phyloP scores from a whole-genome alignment of 306 rosid species.

The Notholithocarpus densiflorus region DNA sequence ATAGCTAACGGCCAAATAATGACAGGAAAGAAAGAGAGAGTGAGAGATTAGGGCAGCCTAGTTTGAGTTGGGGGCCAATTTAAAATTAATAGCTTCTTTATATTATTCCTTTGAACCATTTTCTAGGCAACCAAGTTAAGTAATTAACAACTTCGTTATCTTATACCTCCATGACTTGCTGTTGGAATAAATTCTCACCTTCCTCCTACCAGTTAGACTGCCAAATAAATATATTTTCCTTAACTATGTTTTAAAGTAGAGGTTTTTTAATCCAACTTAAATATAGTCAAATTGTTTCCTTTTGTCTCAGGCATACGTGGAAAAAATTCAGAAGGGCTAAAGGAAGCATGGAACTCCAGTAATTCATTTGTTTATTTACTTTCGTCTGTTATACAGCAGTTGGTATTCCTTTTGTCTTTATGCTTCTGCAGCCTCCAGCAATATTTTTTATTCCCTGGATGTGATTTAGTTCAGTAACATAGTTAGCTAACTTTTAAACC shows the following conservation, averaged over 20 bases:
- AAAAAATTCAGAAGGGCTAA: slow-evolving; percentile 63
- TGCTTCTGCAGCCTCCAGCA: slow-evolving; percentile 19
- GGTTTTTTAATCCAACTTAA: neutral
- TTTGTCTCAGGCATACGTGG: slow-evolving; percentile 76
- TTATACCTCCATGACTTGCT: neutral
- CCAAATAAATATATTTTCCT: neutral
- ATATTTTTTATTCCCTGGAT: neutral
- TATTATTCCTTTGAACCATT: neutral
- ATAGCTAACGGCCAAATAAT: neutral
- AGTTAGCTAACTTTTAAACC: slow-evolving; percentile 16
- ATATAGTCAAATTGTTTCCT: neutral
- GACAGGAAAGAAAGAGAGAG: neutral
- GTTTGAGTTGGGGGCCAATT: neutral
- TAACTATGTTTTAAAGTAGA: neutral
- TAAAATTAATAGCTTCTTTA: neutral
- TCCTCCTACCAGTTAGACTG: neutral
- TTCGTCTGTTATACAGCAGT: slow-evolving; percentile 11
- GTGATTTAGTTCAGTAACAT: slow-evolving; percentile 29
- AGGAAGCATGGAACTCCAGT: slow-evolving; percentile 23
- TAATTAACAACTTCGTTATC: too few relatives aligned
- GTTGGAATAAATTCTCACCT: neutral
- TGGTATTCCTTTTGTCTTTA: slow-evolving; percentile 13
- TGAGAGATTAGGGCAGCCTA: neutral
- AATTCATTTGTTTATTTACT: slow-evolving; percentile 11
- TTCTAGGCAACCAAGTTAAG: neutral